These are phyloP conservation scores for Haplosporangium gracile DNA, from an alignment of 192 early-diverging fungal genomes.

Conservation along the genomic window DNA sequence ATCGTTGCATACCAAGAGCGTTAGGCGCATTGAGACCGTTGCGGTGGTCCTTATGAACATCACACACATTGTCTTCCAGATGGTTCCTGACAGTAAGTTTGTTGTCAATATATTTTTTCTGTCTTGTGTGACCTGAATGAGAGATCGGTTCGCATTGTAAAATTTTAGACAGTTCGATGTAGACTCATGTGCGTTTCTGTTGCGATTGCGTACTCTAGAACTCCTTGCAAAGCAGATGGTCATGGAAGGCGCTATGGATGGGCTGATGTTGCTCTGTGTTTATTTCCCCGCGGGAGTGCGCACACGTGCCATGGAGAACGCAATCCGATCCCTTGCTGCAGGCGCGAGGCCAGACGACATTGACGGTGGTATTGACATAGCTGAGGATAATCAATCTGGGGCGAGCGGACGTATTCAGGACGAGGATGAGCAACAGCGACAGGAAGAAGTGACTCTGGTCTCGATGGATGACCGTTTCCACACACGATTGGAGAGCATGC, in stretches of 20 bases:
- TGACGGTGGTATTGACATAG: not conserved
- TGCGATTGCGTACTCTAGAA: conserved; percentile 14
- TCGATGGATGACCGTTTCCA: conserved; percentile 54
- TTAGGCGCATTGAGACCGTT: conserved; percentile 33
- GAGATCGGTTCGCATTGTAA: too few species aligned
- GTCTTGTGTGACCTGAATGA: not conserved
- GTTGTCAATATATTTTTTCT: not conserved
- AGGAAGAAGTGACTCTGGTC: conserved; percentile 22
- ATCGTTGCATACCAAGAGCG: conserved; percentile 25
- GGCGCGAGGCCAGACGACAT: not conserved
- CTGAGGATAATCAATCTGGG: not conserved
- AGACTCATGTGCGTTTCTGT: not conserved
- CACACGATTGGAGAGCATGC: conserved; percentile 51
- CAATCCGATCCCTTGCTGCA: conserved; percentile 11
- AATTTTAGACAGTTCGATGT: not conserved
- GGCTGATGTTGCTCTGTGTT: conserved; percentile 46
- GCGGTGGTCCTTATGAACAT: conserved; percentile 41
- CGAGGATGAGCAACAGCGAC: not conserved
- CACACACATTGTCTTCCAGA: conserved; percentile 37
- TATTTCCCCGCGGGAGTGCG: conserved; percentile 48
- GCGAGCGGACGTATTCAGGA: not conserved
- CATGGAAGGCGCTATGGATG: conserved; percentile 38
- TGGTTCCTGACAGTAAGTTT: conserved; percentile 50
- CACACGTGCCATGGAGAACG: conserved; percentile 37
- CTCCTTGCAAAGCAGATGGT: conserved; percentile 33